Evolutionary conservation across 2,329 filamentous ascomycete species (phyloP).

Genomic region (Parasarocladium wereldwijsianum): DNA sequence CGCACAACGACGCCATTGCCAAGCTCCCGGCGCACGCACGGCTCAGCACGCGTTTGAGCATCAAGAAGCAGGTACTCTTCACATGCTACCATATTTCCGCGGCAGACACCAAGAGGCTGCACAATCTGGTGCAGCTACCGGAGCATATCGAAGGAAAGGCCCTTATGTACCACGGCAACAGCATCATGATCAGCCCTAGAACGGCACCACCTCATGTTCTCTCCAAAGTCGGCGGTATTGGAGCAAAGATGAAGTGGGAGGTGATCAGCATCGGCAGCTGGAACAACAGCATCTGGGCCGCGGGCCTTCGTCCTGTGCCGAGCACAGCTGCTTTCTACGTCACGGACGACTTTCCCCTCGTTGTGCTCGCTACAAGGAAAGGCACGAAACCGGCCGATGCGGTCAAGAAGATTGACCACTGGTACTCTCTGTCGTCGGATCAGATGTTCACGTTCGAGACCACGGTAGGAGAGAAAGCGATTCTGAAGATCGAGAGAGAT

Average conservation of each 20-base stretch:
- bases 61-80: slow-evolving; percentile 81
- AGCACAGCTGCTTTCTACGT: slow-evolving; percentile 56
- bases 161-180: slow-evolving; percentile 72
- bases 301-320: slow-evolving; percentile 58
- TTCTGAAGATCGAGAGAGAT: slow-evolving; percentile 55
- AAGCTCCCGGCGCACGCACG: slow-evolving; percentile 13
- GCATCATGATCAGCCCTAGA: slow-evolving; percentile 75
- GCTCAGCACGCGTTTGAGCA: slow-evolving; percentile 40
- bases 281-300: slow-evolving; percentile 80
- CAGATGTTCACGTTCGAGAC: slow-evolving; percentile 68
- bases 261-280: slow-evolving; percentile 61
- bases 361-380: slow-evolving; percentile 70
- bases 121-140: slow-evolving; percentile 53
- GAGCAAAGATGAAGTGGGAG: slow-evolving; percentile 70
- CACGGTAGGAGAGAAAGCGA: slow-evolving; percentile 71
- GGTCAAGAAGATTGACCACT: slow-evolving; percentile 65
- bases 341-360: slow-evolving; percentile 61
- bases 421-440: slow-evolving; percentile 61
- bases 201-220: slow-evolving; percentile 59
- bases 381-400: slow-evolving; percentile 68
- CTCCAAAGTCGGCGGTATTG: slow-evolving; percentile 75
- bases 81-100: slow-evolving; percentile 77
- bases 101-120: slow-evolving; percentile 56
- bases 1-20: slow-evolving; percentile 51
- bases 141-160: slow-evolving; percentile 49